Conservation (phyloP, 169 alveolate genomes). For the Toxoplasma gondii region DNA sequence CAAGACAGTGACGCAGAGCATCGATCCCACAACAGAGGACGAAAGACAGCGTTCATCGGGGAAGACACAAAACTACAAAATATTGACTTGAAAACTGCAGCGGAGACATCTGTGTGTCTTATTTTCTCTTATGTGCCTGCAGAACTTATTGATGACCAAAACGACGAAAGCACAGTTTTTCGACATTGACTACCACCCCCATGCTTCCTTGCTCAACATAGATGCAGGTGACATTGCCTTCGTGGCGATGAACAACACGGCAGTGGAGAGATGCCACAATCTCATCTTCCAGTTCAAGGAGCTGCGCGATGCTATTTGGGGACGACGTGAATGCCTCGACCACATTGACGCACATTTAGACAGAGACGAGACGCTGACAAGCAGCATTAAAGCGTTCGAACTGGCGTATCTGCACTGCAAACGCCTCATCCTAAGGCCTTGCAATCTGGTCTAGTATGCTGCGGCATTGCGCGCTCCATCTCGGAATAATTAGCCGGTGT, state of each 20-base stretch:
- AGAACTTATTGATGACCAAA: not conserved
- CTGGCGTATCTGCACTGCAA: not conserved
- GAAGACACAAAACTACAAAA: no score
- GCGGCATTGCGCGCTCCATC: not conserved
- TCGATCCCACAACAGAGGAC: no score
- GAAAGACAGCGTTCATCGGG: no score
- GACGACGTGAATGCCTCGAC: slow-evolving; percentile 2
- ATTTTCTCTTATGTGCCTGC: not conserved
- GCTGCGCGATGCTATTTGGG: slow-evolving; percentile 1
- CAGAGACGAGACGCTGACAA: not conserved
- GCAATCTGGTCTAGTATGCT: slow-evolving; percentile 15
- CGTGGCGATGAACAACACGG: not conserved
- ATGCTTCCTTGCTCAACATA: not conserved
- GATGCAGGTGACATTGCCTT: slow-evolving; percentile 13
- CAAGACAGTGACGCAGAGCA: no score
- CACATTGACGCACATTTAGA: slow-evolving; percentile 1
- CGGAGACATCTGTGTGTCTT: no score
- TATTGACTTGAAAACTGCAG: no score
- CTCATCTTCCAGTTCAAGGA: slow-evolving; percentile 9
- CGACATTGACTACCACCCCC: slow-evolving; percentile 16
- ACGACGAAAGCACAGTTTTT: not conserved
- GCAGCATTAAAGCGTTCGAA: not conserved
- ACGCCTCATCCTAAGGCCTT: slow-evolving; percentile 5
- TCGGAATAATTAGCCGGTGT: not conserved
- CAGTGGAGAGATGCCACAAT: not conserved